A percentile compares a stretch with the other conserved stretches of the same genome.
phyloP scores from a whole-genome alignment of 352 stramenopile species.

The Aphanomyces cochlioides region DNA sequence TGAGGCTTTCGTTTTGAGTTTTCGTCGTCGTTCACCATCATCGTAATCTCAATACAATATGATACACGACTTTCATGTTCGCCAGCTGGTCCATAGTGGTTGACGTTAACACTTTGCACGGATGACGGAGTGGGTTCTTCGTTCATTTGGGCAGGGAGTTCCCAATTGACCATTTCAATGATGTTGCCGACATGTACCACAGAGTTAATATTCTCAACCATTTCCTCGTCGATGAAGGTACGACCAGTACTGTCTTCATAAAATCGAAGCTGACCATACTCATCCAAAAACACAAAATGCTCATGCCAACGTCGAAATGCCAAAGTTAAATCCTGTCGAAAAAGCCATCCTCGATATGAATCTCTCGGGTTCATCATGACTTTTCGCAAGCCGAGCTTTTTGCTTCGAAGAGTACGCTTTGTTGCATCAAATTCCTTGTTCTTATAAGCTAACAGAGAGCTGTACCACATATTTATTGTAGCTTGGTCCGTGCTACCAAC shows the following conservation, averaged over 20 bases:
- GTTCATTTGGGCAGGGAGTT: neutral
- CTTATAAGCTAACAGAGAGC: neutral
- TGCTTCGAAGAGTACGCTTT: neutral
- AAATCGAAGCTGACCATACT: conserved; percentile 51
- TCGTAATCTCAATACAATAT: conserved; percentile 29
- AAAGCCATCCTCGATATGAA: conserved; percentile 80
- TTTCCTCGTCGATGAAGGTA: conserved; percentile 23
- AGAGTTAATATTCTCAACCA: conserved; percentile 16
- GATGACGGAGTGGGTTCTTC: neutral
- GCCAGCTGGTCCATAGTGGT: conserved; percentile 19
- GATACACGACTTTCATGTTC: conserved; percentile 4
- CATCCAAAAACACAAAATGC: conserved; percentile 74
- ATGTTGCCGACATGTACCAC: conserved; percentile 27
- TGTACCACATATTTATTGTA: conserved; percentile 5
- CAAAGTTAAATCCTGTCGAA: conserved; percentile 73
- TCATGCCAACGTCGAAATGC: conserved; percentile 80
- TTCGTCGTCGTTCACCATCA: neutral
- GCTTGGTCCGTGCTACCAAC: neutral
- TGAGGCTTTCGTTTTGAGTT: conserved; percentile 6
- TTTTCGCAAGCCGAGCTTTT: conserved; percentile 20
- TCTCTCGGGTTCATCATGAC: conserved; percentile 38
- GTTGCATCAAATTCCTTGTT: conserved; percentile 1
- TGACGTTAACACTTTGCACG: neutral
- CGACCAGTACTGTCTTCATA: conserved; percentile 26
- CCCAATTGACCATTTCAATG: conserved; percentile 23